Conservation (phyloP, 2,329 filamentous ascomycete species). For the Gaeumannomyces sp. region DNA sequence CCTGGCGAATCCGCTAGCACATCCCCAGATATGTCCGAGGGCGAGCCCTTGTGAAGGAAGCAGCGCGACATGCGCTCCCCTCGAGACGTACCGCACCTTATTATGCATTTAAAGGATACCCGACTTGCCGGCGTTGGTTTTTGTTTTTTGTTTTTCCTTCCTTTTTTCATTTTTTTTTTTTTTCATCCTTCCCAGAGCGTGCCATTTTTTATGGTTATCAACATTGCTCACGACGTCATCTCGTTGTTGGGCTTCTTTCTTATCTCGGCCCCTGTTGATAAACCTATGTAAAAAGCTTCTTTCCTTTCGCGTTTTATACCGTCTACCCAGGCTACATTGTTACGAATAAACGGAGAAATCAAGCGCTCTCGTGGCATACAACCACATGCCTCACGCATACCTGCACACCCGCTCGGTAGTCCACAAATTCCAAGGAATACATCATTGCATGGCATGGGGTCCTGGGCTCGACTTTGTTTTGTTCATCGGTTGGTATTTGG, state of each 20-base stretch:
- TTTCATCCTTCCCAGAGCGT: background rate
- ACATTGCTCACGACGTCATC: too few relatives aligned
- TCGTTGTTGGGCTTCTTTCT: too few relatives aligned
- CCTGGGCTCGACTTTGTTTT: background rate
- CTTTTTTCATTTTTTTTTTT: too few relatives aligned
- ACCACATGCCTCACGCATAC: too few relatives aligned
- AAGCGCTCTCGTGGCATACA: too few relatives aligned
- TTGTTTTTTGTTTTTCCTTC: background rate
- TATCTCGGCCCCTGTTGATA: too few relatives aligned
- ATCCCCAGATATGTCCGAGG: slow-evolving; percentile 9
- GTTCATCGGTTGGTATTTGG: slow-evolving; percentile 4
- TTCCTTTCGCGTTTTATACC: too few relatives aligned
- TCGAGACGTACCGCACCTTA: background rate
- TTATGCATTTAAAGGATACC: background rate
- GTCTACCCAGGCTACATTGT: too few relatives aligned
- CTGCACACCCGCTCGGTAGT: too few relatives aligned
- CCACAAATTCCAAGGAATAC: background rate
- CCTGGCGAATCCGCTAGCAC: background rate
- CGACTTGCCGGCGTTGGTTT: background rate
- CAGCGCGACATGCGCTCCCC: background rate
- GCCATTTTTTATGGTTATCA: too few relatives aligned
- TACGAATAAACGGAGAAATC: too few relatives aligned
- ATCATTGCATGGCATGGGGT: background rate
- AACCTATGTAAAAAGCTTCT: too few relatives aligned
- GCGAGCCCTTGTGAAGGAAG: background rate